Conservation (phyloP, 371 early-diverging fungal genomes). For the Syncephalastrum sp. region DNA sequence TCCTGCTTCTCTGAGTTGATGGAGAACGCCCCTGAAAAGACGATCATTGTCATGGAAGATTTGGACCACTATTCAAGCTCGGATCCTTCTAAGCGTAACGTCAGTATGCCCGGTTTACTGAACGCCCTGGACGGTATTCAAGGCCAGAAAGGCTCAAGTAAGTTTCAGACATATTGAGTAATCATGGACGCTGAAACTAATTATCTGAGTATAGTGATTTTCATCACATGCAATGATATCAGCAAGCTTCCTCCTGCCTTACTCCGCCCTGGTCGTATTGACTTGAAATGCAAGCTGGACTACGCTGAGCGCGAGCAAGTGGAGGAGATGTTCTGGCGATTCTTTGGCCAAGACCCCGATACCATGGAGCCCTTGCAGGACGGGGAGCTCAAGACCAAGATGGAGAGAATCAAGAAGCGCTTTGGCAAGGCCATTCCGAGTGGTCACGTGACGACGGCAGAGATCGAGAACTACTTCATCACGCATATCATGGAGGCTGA, state of each 20-base stretch:
- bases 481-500: constrained; percentile 23
- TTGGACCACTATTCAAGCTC: constrained; percentile 73
- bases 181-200: too few relatives aligned
- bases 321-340: constrained; percentile 49
- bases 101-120: constrained; percentile 46
- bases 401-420: constrained; percentile 1
- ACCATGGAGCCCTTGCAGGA: constrained; percentile 16
- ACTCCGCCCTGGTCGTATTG: constrained; percentile 96
- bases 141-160: constrained; percentile 51
- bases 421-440: constrained; percentile 28
- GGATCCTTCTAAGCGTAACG: constrained; percentile 18
- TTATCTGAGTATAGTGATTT: constrained; percentile 49
- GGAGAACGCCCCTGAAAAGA: constrained; percentile 81
- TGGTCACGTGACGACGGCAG: constrained; percentile 47
- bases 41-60: constrained; percentile 94
- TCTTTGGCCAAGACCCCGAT: constrained; percentile 34
- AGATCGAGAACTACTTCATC: constrained; percentile 43
- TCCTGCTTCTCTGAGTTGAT: constrained; percentile 82
- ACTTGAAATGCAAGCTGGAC: constrained; percentile 83
- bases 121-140: constrained; percentile 86
- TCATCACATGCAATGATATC: constrained; percentile 96
- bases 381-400: constrained; percentile 8
- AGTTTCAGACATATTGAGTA: constrained; percentile 3
- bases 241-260: constrained; percentile 92
- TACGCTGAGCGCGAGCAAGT: constrained; percentile 74